Conservation (phyloP, 2,329 filamentous ascomycete species). For the Cercospora nicotianae region DNA sequence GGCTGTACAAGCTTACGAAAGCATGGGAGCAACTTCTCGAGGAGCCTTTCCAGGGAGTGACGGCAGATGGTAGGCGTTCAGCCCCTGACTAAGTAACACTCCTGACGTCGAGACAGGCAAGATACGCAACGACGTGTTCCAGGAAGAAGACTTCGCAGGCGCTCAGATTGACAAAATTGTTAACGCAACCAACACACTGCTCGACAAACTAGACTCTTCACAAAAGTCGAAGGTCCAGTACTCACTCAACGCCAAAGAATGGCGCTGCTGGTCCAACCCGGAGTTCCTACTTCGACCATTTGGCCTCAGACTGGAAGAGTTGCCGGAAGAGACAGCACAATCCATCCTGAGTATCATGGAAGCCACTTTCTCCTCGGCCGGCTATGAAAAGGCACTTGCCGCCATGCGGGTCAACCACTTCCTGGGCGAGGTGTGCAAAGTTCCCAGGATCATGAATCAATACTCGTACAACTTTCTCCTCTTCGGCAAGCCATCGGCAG, state of each 20-base stretch:
- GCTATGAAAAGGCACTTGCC: conserved; percentile 67
- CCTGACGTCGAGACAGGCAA: conserved; percentile 26
- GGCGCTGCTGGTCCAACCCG: conserved; percentile 71
- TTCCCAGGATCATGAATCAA: conserved; percentile 67
- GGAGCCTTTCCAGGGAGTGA: conserved; percentile 71
- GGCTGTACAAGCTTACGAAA: conserved; percentile 30
- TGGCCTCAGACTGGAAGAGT: conserved; percentile 69
- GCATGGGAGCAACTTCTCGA: conserved; percentile 37
- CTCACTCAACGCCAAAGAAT: conserved; percentile 69
- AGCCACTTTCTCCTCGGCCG: conserved; percentile 64
- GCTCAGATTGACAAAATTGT: conserved; percentile 61
- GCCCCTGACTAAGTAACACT: not conserved
- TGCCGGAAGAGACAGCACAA: conserved; percentile 47
- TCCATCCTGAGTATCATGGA: conserved; percentile 58
- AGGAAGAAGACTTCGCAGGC: conserved; percentile 60
- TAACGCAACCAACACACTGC: conserved; percentile 49
- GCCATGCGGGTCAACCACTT: conserved; percentile 77
- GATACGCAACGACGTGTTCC: conserved; percentile 28
- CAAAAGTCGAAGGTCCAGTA: conserved; percentile 55
- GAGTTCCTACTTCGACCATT: conserved; percentile 70
- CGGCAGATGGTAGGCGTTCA: conserved; percentile 58
- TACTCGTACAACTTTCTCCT: conserved; percentile 70
- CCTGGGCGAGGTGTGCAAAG: conserved; percentile 65
- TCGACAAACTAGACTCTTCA: conserved; percentile 49
- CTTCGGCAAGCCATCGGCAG: conserved; percentile 62